phyloP scores from a whole-genome alignment of 176 grass and related monocot genomes.

The Eragrostis curvula region DNA sequence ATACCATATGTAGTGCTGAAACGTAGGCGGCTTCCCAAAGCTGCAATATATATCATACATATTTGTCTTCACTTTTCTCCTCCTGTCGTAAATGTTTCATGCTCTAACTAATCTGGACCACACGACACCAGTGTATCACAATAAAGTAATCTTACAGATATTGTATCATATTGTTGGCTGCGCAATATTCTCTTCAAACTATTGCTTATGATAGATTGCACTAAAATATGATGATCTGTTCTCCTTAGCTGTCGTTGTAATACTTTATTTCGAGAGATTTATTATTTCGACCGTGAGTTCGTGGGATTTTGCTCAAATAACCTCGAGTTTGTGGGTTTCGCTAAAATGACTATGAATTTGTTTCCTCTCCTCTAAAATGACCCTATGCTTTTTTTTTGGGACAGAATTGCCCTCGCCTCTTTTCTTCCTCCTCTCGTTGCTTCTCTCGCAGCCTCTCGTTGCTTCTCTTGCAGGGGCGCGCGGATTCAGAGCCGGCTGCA shows the following conservation, averaged over 20 bases:
- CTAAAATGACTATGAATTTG: too few species aligned
- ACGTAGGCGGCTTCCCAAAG: not conserved
- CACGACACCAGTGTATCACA: not conserved
- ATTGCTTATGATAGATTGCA: not conserved
- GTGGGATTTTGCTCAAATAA: too few species aligned
- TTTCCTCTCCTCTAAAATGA: too few species aligned
- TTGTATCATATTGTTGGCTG: slow-evolving; percentile 32
- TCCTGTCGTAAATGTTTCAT: not conserved
- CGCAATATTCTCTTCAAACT: slow-evolving; percentile 20
- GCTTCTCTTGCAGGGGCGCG: too few species aligned
- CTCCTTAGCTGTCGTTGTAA: slow-evolving; percentile 19
- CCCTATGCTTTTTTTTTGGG: too few species aligned
- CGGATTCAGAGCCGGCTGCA: too few species aligned
- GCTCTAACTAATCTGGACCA: slow-evolving; percentile 26
- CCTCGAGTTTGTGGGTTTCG: too few species aligned
- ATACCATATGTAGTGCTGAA: not conserved
- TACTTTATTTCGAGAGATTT: slow-evolving; percentile 28
- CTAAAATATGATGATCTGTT: not conserved
- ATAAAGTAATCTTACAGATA: slow-evolving; percentile 23
- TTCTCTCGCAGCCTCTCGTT: too few species aligned
- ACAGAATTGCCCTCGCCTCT: too few species aligned
- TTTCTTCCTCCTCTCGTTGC: too few species aligned
- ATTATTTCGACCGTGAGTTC: too few species aligned
- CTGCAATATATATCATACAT: not conserved
- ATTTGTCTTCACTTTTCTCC: not conserved